phyloP scores from a whole-genome alignment of 1,139 yeast species.

The Candida tetrigidarum region DNA sequence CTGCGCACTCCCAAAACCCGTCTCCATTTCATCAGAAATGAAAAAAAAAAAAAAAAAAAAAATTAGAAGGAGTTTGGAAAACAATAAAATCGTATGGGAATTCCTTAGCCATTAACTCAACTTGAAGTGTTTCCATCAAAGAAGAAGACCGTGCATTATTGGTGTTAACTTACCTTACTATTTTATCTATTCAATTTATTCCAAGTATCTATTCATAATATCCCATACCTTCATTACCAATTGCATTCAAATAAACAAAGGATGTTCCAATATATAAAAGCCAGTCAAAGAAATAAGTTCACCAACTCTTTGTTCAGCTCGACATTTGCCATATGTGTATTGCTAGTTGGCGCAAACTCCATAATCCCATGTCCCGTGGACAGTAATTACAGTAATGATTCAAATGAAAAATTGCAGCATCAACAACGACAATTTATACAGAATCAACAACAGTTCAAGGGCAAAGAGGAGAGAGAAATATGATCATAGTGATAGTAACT shows the following conservation, averaged over 20 bases:
- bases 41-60: constrained; percentile 6
- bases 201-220: background rate
- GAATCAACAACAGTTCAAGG: constrained; percentile 11
- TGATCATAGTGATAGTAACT: no score
- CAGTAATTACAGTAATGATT: constrained; percentile 46
- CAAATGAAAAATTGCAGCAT: constrained; percentile 33
- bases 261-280: constrained; percentile 42
- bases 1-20: background rate
- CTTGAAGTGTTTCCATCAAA: background rate
- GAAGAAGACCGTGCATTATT: no score
- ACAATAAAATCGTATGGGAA: background rate
- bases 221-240: background rate
- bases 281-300: constrained; percentile 57
- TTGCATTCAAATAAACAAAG: background rate
- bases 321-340: constrained; percentile 73
- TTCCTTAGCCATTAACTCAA: no score
- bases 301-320: constrained; percentile 74
- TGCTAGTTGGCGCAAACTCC: constrained; percentile 72
- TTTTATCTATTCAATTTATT: background rate
- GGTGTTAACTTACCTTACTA: no score
- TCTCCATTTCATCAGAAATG: background rate
- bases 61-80: background rate
- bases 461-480: background rate
- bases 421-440: constrained; percentile 14
- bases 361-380: constrained; percentile 79